Percentiles rank a stretch among this genome's conserved stretches.
Evolutionary conservation across 805 yeast genomes (phyloP).

Genomic region (Metschnikowia chrysomelidarum): DNA sequence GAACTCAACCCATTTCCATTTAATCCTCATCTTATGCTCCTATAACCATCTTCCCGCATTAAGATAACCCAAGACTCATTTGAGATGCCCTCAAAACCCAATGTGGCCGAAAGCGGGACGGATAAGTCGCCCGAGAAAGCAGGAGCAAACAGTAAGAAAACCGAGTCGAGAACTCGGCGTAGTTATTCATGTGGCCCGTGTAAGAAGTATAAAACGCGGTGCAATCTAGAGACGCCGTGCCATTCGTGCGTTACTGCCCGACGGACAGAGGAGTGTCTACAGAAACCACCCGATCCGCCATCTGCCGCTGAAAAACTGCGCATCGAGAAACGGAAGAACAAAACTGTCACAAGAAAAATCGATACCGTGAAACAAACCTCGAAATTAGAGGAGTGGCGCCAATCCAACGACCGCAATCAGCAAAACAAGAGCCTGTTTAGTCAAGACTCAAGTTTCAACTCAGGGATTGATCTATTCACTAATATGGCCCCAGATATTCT

Average conservation of each 20-base stretch:
- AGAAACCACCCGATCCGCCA: conserved; percentile 45
- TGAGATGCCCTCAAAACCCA: too few relatives aligned
- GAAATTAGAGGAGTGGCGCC: background rate
- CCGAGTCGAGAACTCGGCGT: conserved; percentile 30
- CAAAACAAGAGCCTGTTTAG: too few relatives aligned
- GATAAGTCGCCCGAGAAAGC: too few relatives aligned
- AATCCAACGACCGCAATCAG: too few relatives aligned
- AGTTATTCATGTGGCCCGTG: conserved; percentile 60
- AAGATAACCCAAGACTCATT: too few relatives aligned
- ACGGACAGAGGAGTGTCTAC: conserved; percentile 37
- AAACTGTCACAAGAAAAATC: conserved; percentile 11
- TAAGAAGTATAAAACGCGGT: conserved; percentile 50
- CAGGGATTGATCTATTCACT: conserved; percentile 8
- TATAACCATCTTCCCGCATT: too few relatives aligned
- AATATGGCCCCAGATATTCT: conserved; percentile 12
- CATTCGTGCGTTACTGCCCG: conserved; percentile 41
- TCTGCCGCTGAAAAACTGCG: conserved; percentile 35
- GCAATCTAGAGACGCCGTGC: conserved; percentile 50
- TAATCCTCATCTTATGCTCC: too few relatives aligned
- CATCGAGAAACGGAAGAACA: conserved; percentile 29
- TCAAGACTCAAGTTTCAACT: background rate
- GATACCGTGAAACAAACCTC: background rate
- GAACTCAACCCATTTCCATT: too few relatives aligned
- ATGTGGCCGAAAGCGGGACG: too few relatives aligned
- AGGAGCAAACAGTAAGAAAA: too few relatives aligned